Evolutionary conservation across 306 rosid genomes (phyloP).

Genomic region (Cicer chorassanicum): DNA sequence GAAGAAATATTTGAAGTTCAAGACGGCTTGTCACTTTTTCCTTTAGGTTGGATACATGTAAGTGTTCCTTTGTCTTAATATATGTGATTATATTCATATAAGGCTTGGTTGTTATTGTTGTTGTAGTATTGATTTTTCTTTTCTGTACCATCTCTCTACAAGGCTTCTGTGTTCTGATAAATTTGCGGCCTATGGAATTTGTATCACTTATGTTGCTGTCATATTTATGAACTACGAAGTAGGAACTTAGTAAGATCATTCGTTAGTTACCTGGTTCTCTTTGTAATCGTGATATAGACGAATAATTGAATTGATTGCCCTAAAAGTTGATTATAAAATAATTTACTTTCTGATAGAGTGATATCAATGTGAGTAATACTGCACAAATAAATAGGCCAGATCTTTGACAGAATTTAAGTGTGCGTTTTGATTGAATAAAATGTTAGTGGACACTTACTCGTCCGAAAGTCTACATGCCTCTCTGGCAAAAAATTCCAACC

Average conservation of each 20-base stretch:
- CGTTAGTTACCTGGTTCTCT: conserved; percentile 4
- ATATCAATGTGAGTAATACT: conserved; percentile 1
- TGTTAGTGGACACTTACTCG: not conserved
- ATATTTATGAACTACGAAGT: not conserved
- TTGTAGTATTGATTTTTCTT: conserved; percentile 25
- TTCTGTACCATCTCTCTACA: conserved; percentile 7
- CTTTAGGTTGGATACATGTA: conserved; percentile 99
- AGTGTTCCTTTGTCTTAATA: conserved; percentile 52
- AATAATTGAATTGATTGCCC: conserved; percentile 14
- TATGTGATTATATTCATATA: conserved; percentile 11
- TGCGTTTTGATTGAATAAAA: conserved; percentile 24
- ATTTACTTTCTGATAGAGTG: conserved; percentile 32
- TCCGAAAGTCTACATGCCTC: not conserved
- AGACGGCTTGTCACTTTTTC: conserved; percentile 88
- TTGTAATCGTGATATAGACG: conserved; percentile 24
- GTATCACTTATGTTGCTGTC: conserved; percentile 31
- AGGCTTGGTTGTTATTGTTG: no score
- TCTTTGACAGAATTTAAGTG: not conserved
- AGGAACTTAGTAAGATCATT: not conserved
- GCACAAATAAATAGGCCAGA: not conserved
- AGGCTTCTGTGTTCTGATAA: conserved; percentile 10
- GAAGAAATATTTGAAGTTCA: conserved; percentile 99
- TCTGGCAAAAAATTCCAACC: not conserved
- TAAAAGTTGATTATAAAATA: conserved; percentile 13
- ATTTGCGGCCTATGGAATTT: conserved; percentile 7